Percentiles rank a stretch among this genome's conserved stretches.
phyloP scores from a whole-genome alignment of 768 basidiomycete species.

The Trametes gibbosa region DNA sequence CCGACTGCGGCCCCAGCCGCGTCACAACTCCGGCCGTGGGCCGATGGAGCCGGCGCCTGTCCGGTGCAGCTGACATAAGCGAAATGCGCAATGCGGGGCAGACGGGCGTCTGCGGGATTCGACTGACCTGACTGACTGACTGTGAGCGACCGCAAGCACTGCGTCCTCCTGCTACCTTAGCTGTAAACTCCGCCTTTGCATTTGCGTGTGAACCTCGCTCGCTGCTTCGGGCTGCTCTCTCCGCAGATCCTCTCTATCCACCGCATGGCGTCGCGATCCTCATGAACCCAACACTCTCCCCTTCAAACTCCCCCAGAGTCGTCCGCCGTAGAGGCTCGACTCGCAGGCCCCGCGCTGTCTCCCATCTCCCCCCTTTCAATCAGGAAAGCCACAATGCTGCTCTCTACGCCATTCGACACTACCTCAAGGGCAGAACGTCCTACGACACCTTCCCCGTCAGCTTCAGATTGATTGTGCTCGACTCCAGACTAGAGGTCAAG shows the following conservation, averaged over 20 bases:
- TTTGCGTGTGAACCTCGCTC: background rate
- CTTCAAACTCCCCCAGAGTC: conserved; percentile 48
- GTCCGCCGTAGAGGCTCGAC: conserved; percentile 57
- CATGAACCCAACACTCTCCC: conserved; percentile 51
- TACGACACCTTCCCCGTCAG: conserved; percentile 98
- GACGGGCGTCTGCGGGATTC: no score
- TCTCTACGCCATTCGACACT: conserved; percentile 66
- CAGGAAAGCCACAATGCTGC: conserved; percentile 70
- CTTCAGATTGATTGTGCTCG: conserved; percentile 94
- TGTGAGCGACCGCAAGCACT: no score
- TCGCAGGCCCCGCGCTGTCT: conserved; percentile 51
- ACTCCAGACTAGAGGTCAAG: conserved; percentile 94
- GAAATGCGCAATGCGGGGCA: no score
- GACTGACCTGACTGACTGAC: background rate
- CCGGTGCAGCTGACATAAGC: conserved; percentile 7
- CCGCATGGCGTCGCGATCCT: conserved; percentile 23
- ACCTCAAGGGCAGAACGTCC: conserved; percentile 80
- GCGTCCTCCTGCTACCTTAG: background rate
- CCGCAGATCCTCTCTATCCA: background rate
- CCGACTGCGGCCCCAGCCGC: conserved; percentile 4
- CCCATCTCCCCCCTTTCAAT: conserved; percentile 54
- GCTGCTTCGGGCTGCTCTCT: background rate
- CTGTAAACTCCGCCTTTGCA: background rate
- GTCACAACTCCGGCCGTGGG: no score
- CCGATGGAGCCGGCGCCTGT: no score